These are phyloP conservation scores for Verticillium alfalfae DNA, from an alignment of 2,329 filamentous ascomycete species.

Conservation along the genomic window DNA sequence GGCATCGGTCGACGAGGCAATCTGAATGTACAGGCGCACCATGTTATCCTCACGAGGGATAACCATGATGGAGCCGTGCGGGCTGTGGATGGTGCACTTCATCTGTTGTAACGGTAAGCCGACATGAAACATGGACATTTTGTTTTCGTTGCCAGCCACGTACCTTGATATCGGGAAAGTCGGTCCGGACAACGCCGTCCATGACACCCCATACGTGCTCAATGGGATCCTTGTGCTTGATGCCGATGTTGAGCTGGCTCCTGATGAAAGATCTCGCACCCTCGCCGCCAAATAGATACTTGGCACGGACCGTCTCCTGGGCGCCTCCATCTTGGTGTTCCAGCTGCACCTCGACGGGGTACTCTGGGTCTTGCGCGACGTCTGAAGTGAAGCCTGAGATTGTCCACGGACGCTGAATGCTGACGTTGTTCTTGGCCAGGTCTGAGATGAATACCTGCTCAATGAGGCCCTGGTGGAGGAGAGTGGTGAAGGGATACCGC, in stretches of 20 bases:
- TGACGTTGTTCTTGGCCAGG: constrained; percentile 54
- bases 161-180: constrained; percentile 74
- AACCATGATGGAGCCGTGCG: constrained; percentile 71
- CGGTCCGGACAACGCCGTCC: constrained; percentile 65
- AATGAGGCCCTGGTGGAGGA: constrained; percentile 67
- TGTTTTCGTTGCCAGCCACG: constrained; percentile 7
- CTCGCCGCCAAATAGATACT: constrained; percentile 68
- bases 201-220: constrained; percentile 73
- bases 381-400: constrained; percentile 57
- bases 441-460: constrained; percentile 66
- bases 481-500: constrained; percentile 64
- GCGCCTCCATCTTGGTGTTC: constrained; percentile 69
- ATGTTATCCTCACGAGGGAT: constrained; percentile 63
- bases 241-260: constrained; percentile 60
- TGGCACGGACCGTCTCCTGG: constrained; percentile 61
- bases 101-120: constrained; percentile 35
- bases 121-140: not conserved
- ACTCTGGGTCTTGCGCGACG: constrained; percentile 50
- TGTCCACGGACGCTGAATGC: constrained; percentile 60
- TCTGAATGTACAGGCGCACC: constrained; percentile 64
- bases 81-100: constrained; percentile 72
- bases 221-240: constrained; percentile 66
- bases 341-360: constrained; percentile 75
- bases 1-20: constrained; percentile 53
- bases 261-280: constrained; percentile 64